Evolutionary conservation across 306 rosid species (phyloP).

Genomic region (Gastrolobium bilobum): DNA sequence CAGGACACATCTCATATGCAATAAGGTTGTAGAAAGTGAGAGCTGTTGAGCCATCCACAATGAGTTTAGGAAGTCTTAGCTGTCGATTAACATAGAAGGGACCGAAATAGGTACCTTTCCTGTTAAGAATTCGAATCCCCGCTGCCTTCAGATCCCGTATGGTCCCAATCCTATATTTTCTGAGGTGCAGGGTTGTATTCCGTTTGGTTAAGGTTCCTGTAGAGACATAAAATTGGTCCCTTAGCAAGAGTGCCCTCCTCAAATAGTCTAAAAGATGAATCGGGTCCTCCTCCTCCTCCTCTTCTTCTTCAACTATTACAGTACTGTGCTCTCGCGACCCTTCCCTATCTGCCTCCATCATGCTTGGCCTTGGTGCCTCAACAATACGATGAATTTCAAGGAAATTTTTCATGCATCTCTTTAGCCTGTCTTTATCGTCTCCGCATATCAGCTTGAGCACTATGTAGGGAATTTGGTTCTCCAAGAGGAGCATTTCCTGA

Average conservation of each 20-base stretch:
- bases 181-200: background rate
- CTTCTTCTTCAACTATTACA: background rate
- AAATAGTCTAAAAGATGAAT: slow-evolving; percentile 2
- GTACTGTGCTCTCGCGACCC: too few relatives aligned
- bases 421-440: background rate
- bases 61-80: background rate
- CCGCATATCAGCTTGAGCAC: background rate
- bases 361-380: too few relatives aligned
- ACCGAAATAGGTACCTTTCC: background rate
- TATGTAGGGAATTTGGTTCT: background rate
- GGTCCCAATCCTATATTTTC: background rate
- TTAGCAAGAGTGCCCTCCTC: background rate
- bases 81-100: background rate
- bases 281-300: background rate
- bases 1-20: slow-evolving; percentile 18
- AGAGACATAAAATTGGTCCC: background rate
- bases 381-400: background rate
- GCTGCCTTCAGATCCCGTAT: slow-evolving; percentile 15
- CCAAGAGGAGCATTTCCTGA: background rate
- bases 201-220: too few relatives aligned
- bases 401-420: background rate
- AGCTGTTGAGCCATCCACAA: slow-evolving; percentile 2
- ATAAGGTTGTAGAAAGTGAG: background rate
- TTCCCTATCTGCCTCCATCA: too few relatives aligned
- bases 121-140: background rate